phyloP scores from a whole-genome alignment of 331 rosid genomes.

The Erythrophleum ivorense region DNA sequence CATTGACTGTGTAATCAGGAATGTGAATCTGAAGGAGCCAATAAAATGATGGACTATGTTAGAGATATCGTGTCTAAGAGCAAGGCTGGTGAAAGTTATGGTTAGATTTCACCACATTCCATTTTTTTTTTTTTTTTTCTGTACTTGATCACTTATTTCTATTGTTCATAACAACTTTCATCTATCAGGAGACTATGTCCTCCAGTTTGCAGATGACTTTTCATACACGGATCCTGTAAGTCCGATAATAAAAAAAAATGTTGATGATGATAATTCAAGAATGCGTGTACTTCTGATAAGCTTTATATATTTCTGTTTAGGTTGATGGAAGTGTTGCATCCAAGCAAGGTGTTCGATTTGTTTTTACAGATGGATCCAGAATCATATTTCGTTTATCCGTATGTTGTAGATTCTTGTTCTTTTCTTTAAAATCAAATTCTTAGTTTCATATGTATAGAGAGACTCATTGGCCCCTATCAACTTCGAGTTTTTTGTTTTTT shows the following conservation, averaged over 20 bases:
- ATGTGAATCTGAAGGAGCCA: constrained; percentile 91
- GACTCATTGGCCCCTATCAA: too few relatives aligned
- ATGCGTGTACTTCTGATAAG: too few relatives aligned
- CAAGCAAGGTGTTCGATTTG: constrained; percentile 93
- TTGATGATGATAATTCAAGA: too few relatives aligned
- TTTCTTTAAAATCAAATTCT: too few relatives aligned
- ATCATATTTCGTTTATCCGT: constrained; percentile 96
- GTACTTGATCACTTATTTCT: too few relatives aligned
- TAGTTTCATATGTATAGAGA: too few relatives aligned
- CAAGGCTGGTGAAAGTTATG: constrained; percentile 81
- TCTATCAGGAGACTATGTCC: constrained; percentile 75
- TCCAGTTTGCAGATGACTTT: constrained; percentile 92
- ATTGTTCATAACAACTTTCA: too few relatives aligned
- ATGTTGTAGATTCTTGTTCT: too few relatives aligned
- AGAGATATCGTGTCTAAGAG: constrained; percentile 65
- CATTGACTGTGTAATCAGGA: too few relatives aligned
- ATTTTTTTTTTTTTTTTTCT: too few relatives aligned
- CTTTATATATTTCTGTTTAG: constrained; percentile 53
- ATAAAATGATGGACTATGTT: constrained; percentile 77
- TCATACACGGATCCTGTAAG: constrained; percentile 89
- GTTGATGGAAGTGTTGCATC: constrained; percentile 90
- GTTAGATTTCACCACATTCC: too few relatives aligned
- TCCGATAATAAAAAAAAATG: constrained; percentile 23
- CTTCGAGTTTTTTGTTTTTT: too few relatives aligned
- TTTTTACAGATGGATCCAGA: constrained; percentile 96